These are phyloP conservation scores for Apodospora peruviana DNA, from an alignment of 495 filamentous ascomycete genomes.

Conservation along the genomic window DNA sequence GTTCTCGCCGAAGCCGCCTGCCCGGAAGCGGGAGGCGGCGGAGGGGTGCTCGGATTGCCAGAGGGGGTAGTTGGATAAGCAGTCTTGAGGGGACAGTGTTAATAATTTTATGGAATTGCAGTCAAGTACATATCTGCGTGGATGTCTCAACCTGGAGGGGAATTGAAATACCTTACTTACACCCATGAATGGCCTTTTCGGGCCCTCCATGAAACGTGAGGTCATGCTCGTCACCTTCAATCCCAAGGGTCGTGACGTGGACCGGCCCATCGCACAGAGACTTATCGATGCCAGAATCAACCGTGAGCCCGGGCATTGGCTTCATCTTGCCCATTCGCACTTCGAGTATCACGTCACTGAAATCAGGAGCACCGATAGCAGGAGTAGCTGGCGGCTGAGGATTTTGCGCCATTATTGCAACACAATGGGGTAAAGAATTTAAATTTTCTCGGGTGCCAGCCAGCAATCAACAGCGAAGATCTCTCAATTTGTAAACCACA, in stretches of 20 bases:
- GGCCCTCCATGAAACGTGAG: slow-evolving; percentile 47
- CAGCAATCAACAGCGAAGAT: too few relatives aligned
- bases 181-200: slow-evolving; percentile 55
- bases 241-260: slow-evolving; percentile 37
- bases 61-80: slow-evolving; percentile 44
- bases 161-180: too few relatives aligned
- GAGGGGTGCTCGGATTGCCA: slow-evolving; percentile 42
- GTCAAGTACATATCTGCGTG: too few relatives aligned
- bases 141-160: too few relatives aligned
- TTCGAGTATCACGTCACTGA: slow-evolving; percentile 42
- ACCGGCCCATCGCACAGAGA: slow-evolving; percentile 28
- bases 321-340: slow-evolving; percentile 50
- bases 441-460: too few relatives aligned
- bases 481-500: too few relatives aligned
- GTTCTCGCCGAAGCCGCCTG: slow-evolving; percentile 56
- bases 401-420: background rate
- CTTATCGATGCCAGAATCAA: slow-evolving; percentile 51
- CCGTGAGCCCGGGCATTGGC: slow-evolving; percentile 33
- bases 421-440: background rate
- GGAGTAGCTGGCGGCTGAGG: too few relatives aligned
- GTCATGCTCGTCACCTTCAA: slow-evolving; percentile 53
- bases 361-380: slow-evolving; percentile 37
- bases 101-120: too few relatives aligned
- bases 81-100: slow-evolving; percentile 26
- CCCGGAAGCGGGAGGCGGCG: slow-evolving; percentile 34